A percentile compares a stretch with the other conserved stretches of the same genome.
These are phyloP conservation scores for Podaxis rugospora DNA, from an alignment of 768 basidiomycete genomes.

Conservation along the genomic window DNA sequence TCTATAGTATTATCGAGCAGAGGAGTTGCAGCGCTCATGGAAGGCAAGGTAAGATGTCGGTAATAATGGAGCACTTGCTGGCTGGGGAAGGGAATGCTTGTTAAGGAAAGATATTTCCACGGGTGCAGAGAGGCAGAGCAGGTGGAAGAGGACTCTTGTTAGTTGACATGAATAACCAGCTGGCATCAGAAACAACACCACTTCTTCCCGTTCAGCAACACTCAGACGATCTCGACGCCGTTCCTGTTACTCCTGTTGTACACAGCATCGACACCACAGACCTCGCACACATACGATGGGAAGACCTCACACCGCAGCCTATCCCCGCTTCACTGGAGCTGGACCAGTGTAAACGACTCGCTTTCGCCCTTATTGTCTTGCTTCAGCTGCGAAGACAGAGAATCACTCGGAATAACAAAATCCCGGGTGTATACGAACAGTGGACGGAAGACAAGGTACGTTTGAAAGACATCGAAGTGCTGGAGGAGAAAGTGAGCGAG, in stretches of 20 bases:
- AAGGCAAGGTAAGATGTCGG: slow-evolving; percentile 11
- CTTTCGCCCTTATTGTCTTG: slow-evolving; percentile 28
- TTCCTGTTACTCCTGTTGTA: slow-evolving; percentile 13
- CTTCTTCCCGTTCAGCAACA: slow-evolving; percentile 1
- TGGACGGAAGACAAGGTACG: slow-evolving; percentile 31
- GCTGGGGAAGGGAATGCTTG: neutral
- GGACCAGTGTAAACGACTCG: slow-evolving; percentile 11
- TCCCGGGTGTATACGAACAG: slow-evolving; percentile 35
- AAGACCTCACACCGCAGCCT: slow-evolving; percentile 1
- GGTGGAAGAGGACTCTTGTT: neutral
- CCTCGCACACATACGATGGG: slow-evolving; percentile 9
- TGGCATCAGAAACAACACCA: neutral
- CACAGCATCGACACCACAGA: slow-evolving; percentile 19
- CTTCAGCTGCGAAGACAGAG: slow-evolving; percentile 27
- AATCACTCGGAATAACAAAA: neutral
- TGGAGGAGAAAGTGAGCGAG: slow-evolving; percentile 29
- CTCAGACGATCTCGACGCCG: neutral
- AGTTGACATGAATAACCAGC: neutral
- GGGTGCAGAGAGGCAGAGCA: neutral
- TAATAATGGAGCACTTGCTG: neutral
- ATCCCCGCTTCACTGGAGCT: slow-evolving; percentile 5
- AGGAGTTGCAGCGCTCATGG: slow-evolving; percentile 61
- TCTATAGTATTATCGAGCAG: slow-evolving; percentile 76
- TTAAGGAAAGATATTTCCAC: neutral
- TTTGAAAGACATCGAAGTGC: slow-evolving; percentile 20